Percentiles rank a stretch among this genome's conserved stretches.
Conservation (phyloP, 306 rosid species). For the Mimosa bimucronata region DNA sequence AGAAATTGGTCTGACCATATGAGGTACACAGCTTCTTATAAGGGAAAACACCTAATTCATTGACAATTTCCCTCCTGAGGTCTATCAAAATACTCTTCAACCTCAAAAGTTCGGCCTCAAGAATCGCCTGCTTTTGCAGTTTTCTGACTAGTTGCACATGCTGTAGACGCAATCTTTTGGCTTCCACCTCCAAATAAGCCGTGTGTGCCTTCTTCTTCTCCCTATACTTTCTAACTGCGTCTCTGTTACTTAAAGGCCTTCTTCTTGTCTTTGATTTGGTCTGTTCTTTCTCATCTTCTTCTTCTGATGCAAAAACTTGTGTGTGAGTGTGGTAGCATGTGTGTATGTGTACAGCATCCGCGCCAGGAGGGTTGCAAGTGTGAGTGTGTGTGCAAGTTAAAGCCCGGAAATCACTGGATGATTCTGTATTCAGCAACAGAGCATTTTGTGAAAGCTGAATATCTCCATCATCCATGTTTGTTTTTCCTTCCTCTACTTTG, state of each 20-base stretch:
- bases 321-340: constrained; percentile 75
- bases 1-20: constrained; percentile 40
- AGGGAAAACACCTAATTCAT: constrained; percentile 54
- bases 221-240: constrained; percentile 74
- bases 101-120: constrained; percentile 61
- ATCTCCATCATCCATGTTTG: constrained; percentile 69
- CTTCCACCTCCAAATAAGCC: constrained; percentile 66
- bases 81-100: constrained; percentile 55
- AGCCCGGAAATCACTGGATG: constrained; percentile 48
- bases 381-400: constrained; percentile 73
- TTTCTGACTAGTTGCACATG: constrained; percentile 63
- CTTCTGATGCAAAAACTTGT: constrained; percentile 54
- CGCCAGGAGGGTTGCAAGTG: constrained; percentile 73
- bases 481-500: constrained; percentile 16
- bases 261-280: constrained; percentile 43
- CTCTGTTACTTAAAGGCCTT: constrained; percentile 63
- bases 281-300: constrained; percentile 41
- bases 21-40: constrained; percentile 40
- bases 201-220: constrained; percentile 80
- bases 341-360: constrained; percentile 59
- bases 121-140: constrained; percentile 56
- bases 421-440: constrained; percentile 40
- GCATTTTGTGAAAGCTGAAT: constrained; percentile 50
- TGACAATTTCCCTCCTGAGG: constrained; percentile 56
- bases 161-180: constrained; percentile 53